Conservation (phyloP, 208 protist genomes). For the Leptomonas pyrrhocoris region DNA sequence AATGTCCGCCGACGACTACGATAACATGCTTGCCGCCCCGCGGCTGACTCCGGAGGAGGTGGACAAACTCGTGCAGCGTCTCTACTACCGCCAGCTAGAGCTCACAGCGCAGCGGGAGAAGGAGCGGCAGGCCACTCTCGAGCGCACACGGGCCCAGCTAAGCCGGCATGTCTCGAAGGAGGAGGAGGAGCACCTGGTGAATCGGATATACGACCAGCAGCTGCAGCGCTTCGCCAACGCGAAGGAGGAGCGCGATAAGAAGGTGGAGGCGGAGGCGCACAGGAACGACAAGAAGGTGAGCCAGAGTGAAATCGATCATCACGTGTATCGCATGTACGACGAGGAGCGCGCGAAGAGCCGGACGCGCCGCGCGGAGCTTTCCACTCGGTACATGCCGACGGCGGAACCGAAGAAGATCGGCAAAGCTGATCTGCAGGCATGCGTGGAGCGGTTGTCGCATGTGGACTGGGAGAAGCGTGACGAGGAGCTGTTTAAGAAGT, state of each 20-base stretch:
- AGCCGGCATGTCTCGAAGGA: conserved; percentile 50
- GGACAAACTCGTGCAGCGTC: conserved; percentile 71
- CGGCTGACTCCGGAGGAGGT: conserved; percentile 55
- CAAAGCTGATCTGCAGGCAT: conserved; percentile 70
- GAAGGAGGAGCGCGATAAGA: conserved; percentile 61
- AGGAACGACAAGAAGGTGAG: conserved; percentile 69
- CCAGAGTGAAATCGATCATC: conserved; percentile 70
- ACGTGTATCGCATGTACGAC: conserved; percentile 84
- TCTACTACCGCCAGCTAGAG: conserved; percentile 86
- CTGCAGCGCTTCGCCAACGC: conserved; percentile 63
- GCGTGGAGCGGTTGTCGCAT: conserved; percentile 70
- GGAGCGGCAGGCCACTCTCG: conserved; percentile 57
- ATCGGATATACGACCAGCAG: conserved; percentile 85
- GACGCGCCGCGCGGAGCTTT: conserved; percentile 51
- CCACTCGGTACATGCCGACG: conserved; percentile 57
- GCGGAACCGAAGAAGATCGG: conserved; percentile 65
- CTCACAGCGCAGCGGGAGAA: conserved; percentile 61
- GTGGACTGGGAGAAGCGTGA: conserved; percentile 82
- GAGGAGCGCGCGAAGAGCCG: conserved; percentile 66
- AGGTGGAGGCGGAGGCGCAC: conserved; percentile 60
- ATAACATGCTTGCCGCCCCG: conserved; percentile 17
- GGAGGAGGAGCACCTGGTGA: conserved; percentile 60
- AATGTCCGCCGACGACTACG: conserved; percentile 32
- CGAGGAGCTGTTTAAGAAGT: conserved; percentile 86
- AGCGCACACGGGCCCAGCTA: conserved; percentile 35